These are phyloP conservation scores for Daldinia loculata DNA, from an alignment of 495 filamentous ascomycete species.

Conservation along the genomic window DNA sequence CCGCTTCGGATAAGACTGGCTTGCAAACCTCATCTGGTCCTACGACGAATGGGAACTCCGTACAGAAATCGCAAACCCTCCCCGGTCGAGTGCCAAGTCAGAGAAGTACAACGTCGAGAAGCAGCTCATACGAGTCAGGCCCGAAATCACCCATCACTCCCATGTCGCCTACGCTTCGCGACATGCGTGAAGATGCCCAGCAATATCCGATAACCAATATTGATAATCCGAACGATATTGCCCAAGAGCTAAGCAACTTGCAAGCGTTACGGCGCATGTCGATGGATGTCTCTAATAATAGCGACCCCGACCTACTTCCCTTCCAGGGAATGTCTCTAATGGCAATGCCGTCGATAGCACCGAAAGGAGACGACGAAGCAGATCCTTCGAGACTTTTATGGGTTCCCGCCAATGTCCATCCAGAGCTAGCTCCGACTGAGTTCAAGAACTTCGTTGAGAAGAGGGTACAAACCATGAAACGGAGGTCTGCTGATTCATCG, in stretches of 20 bases:
- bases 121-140: conserved; percentile 57
- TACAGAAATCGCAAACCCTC: conserved; percentile 52
- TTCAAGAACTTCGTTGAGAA: conserved; percentile 97
- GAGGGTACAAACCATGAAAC: conserved; percentile 85
- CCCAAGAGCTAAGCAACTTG: conserved; percentile 93
- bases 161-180: conserved; percentile 62
- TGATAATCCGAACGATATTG: conserved; percentile 90
- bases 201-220: conserved; percentile 89
- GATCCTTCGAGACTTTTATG: conserved; percentile 91
- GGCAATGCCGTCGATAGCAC: conserved; percentile 75
- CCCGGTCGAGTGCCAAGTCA: conserved; percentile 57
- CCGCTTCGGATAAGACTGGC: conserved; percentile 52
- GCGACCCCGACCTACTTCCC: conserved; percentile 90
- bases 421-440: conserved; percentile 93
- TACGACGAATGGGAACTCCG: conserved; percentile 32
- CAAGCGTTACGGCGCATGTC: conserved; percentile 97
- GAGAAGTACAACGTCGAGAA: conserved; percentile 46
- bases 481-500: conserved; percentile 77
- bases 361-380: conserved; percentile 80
- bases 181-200: conserved; percentile 68
- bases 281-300: conserved; percentile 93
- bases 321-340: conserved; percentile 69
- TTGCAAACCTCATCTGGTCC: conserved; percentile 15
- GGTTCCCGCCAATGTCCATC: conserved; percentile 94
- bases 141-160: conserved; percentile 54